Evolutionary conservation across 495 filamentous ascomycete species (phyloP), one percentile per base, ranked within the genome.

Genomic region (Aspergillus affinis): DNA sequence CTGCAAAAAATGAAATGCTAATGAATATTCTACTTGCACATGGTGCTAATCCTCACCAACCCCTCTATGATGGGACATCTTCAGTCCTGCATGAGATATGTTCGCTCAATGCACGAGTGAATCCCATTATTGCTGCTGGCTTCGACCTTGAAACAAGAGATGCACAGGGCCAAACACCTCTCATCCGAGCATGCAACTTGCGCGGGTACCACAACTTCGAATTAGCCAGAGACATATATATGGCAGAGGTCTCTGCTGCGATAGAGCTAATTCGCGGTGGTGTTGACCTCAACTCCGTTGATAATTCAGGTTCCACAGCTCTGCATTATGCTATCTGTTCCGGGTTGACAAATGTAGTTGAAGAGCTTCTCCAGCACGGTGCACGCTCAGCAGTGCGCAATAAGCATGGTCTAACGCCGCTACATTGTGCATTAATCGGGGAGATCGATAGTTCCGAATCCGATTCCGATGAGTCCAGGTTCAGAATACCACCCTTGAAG

Each of bases 271-370:
- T 60, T 13, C 20, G 27, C 7, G 46, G 17, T n/a, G 58, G 50
- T 8, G 58, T 30, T 15, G 51, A 60, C 27, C 29, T 60, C 8
- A 48, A 60, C 58, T 36, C 32, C 4, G 51, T 49, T 48, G 65
- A 71, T 54, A 48, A 32, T 45, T 26, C 41, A 12, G 65, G 65
- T 12, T 64, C 51, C 30, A 65, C 66, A 0, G 64, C 72, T 1
- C 44, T 75, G 4, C 57, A 72, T 51, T 61, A 61, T 44, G 66
- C 70, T 26, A 52, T 68, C 1, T 63, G 65, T 1, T 62, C 63
- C 20, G 50, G 50, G 13, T 23, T 54, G 20, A 0, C 3, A 2
- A 15, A 21, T 8, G 51, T 48, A 8, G 51, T 54, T 23, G n/a
- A 21, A 10, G 23, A 44, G 18, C 50, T 60, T 10, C 29, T 54